Conservation (phyloP, 305 asterid genomes). For the Solanum hybrid region DNA sequence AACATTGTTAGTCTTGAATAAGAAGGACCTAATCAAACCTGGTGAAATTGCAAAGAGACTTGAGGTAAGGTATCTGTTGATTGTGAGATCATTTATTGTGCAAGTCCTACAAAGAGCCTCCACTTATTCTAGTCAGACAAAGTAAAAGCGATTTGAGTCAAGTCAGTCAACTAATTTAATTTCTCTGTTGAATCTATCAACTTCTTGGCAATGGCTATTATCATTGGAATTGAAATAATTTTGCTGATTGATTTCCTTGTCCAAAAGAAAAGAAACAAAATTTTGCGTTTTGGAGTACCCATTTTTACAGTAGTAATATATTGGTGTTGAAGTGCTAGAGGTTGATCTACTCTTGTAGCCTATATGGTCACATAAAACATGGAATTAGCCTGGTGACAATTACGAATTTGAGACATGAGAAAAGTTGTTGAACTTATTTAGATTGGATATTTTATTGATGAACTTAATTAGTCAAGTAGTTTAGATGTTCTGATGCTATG, state of each 20-base stretch:
- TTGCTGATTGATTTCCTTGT: neutral
- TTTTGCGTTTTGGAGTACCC: neutral
- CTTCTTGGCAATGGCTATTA: neutral
- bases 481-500: neutral
- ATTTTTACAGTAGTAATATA: neutral
- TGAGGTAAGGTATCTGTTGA: slow-evolving; percentile 32
- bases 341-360: neutral
- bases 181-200: neutral
- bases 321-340: neutral
- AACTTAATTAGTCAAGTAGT: neutral
- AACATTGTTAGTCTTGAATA: slow-evolving; percentile 76
- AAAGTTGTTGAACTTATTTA: neutral
- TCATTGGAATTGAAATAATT: neutral
- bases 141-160: neutral
- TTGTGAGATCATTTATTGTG: neutral
- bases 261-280: neutral
- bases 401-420: neutral
- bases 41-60: slow-evolving; percentile 97
- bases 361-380: neutral
- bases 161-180: neutral
- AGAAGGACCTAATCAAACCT: slow-evolving; percentile 89
- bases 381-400: neutral
- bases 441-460: neutral
- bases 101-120: neutral
- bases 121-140: neutral